Percentiles rank a stretch among this genome's conserved stretches.
Evolutionary conservation across 805 yeast genomes (phyloP).

Genomic region (Schwanniomyces polymorphus): DNA sequence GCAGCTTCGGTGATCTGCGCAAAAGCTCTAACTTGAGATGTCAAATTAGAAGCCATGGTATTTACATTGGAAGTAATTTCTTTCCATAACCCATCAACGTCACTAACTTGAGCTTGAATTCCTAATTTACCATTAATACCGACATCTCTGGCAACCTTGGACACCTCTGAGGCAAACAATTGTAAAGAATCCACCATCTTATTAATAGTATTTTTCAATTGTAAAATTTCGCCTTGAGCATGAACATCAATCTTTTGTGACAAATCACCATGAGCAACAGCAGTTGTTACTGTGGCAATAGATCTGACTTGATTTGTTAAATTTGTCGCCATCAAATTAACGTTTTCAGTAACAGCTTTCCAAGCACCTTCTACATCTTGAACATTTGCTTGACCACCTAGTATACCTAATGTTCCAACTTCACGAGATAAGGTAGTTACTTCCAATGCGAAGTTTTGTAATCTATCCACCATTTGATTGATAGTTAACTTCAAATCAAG

Average conservation of each 20-base stretch:
- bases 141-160: conserved; percentile 88
- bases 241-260: conserved; percentile 84
- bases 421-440: conserved; percentile 48
- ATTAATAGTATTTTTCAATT: conserved; percentile 81
- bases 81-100: conserved; percentile 90
- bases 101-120: conserved; percentile 87
- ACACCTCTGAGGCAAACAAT: conserved; percentile 84
- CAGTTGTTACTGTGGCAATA: conserved; percentile 87
- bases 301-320: conserved; percentile 78
- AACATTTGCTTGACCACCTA: conserved; percentile 54
- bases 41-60: conserved; percentile 91
- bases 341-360: conserved; percentile 50
- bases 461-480: conserved; percentile 52
- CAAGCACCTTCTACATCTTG: conserved; percentile 52
- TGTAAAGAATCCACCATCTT: conserved; percentile 92
- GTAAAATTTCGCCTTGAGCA: conserved; percentile 88
- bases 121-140: conserved; percentile 93
- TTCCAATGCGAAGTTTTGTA: conserved; percentile 47
- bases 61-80: conserved; percentile 89
- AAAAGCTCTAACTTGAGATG: conserved; percentile 90
- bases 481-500: conserved; percentile 47
- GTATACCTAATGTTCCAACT: conserved; percentile 47
- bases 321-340: conserved; percentile 48
- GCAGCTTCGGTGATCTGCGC: conserved; percentile 94
- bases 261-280: conserved; percentile 88